These are phyloP conservation scores for Adenanthera pavonina DNA, from an alignment of 306 rosid species.

Conservation along the genomic window DNA sequence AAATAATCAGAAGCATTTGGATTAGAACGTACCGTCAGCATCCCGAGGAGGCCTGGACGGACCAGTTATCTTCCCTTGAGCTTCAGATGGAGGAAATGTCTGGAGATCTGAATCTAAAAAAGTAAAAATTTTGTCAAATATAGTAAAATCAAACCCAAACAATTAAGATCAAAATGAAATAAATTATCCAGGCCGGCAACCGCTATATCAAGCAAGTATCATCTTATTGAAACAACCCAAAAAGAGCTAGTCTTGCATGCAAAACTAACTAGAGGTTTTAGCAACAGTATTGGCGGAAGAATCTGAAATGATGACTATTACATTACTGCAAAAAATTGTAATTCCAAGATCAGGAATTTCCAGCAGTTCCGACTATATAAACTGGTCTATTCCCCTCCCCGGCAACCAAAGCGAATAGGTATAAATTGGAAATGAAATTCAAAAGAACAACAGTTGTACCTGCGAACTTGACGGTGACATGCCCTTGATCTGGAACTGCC, in stretches of 20 bases:
- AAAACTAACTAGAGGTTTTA: conserved; percentile 1
- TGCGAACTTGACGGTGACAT: conserved; percentile 58
- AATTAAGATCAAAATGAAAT: not conserved
- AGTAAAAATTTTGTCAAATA: not conserved
- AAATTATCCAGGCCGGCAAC: not conserved
- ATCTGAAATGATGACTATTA: not conserved
- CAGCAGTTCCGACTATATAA: not conserved
- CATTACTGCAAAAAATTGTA: not conserved
- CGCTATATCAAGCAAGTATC: not conserved
- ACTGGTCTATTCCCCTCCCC: not conserved
- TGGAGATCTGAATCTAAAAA: conserved; percentile 66
- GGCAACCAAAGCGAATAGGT: conserved; percentile 1
- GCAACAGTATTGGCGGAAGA: not conserved
- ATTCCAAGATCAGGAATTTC: not conserved
- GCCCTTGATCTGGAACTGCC: conserved; percentile 81
- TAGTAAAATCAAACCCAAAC: conserved; percentile 10
- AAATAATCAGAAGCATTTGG: not conserved
- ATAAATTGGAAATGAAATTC: conserved; percentile 3
- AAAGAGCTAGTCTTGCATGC: not conserved
- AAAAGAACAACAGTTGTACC: conserved; percentile 45
- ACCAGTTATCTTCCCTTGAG: conserved; percentile 68
- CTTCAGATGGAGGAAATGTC: conserved; percentile 74
- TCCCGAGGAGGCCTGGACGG: conserved; percentile 70
- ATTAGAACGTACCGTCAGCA: conserved; percentile 63
- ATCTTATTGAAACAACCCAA: not conserved